Evolutionary conservation across 805 yeast species (phyloP), one percentile per base, ranked within the genome.

Genomic region (Starmera dryadoides): DNA sequence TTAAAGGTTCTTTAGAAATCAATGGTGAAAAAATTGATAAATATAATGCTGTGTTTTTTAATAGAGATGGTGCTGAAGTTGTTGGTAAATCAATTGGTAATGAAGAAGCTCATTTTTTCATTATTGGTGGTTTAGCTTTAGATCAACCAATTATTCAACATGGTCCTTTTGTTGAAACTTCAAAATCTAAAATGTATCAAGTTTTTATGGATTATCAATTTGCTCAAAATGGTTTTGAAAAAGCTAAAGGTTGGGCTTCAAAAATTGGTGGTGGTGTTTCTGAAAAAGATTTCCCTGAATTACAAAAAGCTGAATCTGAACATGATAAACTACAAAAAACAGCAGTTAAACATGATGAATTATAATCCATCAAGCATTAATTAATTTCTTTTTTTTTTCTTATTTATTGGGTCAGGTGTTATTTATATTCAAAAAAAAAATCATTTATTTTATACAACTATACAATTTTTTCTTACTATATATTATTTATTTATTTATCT

Each of bases 101-200:
- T 11, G 18, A 32, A 32, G 48, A 53, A 16, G 63, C 86, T 2
- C 78, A 81, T 48, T 79, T 86, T 53, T 79, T 82, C 4, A 46
- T 86, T n/a, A 66, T 86, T 45, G 93, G 87, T 25, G 95, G 95
- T 41, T 61, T 83, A 56, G 72, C 74, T 17, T 64, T 86, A 41
- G 73, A 85, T 49, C 95, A 87, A 64, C 75, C 77, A 15, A 69
- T 83, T 40, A 83, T 86, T 25, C 96, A 88, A 56, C 81, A 87
- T 56, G 96, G 96, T 15, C 96, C 96, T 12, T 89, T 88, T 55
- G 96, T 88, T 16, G 91, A 85, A 44, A 75, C 84, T 7, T 63
- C 81, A 18, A 69, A 70, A 39, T 82, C 77, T 38, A 76, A 75
- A 45, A 80, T 88, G 43, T 70, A 77, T 47, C 62, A 81, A 49